Evolutionary conservation across 306 rosid species (phyloP).

Genomic region (Citrullus colocynthis): DNA sequence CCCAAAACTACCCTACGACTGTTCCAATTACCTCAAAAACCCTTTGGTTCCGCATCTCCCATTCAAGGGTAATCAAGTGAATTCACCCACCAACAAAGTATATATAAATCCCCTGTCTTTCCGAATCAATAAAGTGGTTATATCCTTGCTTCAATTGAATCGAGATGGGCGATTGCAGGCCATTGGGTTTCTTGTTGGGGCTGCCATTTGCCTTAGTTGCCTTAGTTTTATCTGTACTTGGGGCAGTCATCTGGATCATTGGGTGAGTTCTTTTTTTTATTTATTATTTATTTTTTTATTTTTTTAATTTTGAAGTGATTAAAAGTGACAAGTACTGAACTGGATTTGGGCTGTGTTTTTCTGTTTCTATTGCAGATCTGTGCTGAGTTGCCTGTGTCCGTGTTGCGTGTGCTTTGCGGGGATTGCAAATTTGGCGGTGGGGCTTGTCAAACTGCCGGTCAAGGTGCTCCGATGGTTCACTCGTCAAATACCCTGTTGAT

Average conservation of each 20-base stretch:
- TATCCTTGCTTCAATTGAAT: too few relatives aligned
- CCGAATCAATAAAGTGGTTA: too few relatives aligned
- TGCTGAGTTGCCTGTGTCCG: constrained; percentile 74
- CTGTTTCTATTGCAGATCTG: constrained; percentile 24
- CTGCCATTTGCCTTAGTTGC: constrained; percentile 69
- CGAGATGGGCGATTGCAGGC: constrained; percentile 58
- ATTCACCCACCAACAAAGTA: not conserved
- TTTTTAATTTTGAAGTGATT: too few relatives aligned
- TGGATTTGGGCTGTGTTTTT: too few relatives aligned
- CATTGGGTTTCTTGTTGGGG: constrained; percentile 69
- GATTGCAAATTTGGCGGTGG: constrained; percentile 57
- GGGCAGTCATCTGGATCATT: constrained; percentile 68
- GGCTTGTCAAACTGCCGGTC: constrained; percentile 63
- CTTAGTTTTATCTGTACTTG: constrained; percentile 39
- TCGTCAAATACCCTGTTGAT: constrained; percentile 55
- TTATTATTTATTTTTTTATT: too few relatives aligned
- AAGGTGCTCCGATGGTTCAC: constrained; percentile 48
- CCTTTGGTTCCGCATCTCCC: not conserved
- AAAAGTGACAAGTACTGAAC: too few relatives aligned
- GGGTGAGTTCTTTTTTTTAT: constrained; percentile 24
- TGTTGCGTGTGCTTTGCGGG: constrained; percentile 60
- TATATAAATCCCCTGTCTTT: not conserved
- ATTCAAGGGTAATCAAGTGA: not conserved
- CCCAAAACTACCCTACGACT: not conserved
- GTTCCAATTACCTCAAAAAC: not conserved